These are phyloP conservation scores for Penicillium sclerotigenum DNA, from an alignment of 2,329 filamentous ascomycete genomes.

Conservation along the genomic window DNA sequence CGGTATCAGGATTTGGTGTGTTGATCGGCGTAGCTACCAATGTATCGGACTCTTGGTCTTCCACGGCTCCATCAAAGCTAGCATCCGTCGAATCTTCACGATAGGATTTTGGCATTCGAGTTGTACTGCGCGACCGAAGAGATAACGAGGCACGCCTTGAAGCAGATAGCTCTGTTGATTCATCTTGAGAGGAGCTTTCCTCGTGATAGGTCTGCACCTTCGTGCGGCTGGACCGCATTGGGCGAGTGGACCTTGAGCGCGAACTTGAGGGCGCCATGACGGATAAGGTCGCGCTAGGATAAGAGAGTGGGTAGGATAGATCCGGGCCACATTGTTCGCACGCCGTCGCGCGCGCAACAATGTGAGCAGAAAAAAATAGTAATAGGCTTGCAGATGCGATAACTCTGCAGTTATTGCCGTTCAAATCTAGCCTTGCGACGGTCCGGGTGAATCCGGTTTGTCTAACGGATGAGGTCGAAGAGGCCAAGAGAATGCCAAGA, in stretches of 20 bases:
- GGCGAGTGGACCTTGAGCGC: constrained; percentile 28
- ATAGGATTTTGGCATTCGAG: constrained; percentile 29
- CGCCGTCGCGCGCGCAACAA: not conserved
- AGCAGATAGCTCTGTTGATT: constrained; percentile 12
- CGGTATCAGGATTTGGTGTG: not conserved
- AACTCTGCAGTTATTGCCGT: not conserved
- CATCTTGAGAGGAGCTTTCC: constrained; percentile 34
- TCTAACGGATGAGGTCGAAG: constrained; percentile 10
- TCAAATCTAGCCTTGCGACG: not conserved
- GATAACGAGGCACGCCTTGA: constrained; percentile 25
- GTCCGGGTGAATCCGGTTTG: not conserved
- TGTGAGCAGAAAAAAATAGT: not conserved
- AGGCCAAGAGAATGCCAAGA: constrained; percentile 6
- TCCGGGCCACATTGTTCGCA: constrained; percentile 9
- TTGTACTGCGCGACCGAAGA: constrained; percentile 32
- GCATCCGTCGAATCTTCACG: constrained; percentile 37
- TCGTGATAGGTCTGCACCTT: constrained; percentile 40
- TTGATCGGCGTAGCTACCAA: constrained; percentile 12
- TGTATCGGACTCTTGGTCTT: constrained; percentile 12
- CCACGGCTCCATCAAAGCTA: constrained; percentile 15
- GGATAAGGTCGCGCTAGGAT: constrained; percentile 11
- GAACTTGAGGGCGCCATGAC: constrained; percentile 32
- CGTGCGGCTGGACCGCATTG: constrained; percentile 36
- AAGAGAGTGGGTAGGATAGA: constrained; percentile 3
- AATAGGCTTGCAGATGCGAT: not conserved